Evolutionary conservation across 306 rosid species (phyloP), one percentile per base, ranked within the genome.

Genomic region (Prunus campanulata): DNA sequence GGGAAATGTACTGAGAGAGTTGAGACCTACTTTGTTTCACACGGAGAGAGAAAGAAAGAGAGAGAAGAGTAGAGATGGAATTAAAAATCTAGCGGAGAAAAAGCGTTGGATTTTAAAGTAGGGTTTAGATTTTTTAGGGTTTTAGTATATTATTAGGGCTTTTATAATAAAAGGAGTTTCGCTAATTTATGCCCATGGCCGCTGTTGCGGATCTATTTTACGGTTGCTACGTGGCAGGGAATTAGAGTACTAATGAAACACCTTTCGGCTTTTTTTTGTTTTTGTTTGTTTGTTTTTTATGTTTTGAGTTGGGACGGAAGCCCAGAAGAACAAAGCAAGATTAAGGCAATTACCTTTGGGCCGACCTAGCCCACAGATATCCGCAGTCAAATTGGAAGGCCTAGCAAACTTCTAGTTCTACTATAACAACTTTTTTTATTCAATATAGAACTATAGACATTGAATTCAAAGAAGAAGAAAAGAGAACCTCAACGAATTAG

Each of bases 121-220:
- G 76, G 76, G 76, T 72, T 72, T 72, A 4, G 49, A 52, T 70
- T n/a, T 70, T 52, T 30, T 72, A 72, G 76, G 76, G 76, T 56
- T 72, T 39, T 65, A 18, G 69, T 65, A 3, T 18, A 3, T 18
- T 18, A n/a, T 3, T 39, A 42, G 15, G 49, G 10, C 3, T 25
- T 29, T 62, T 62, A 62, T 29, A 29, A 27, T 25, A 60, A 25
- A 60, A 60, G 30, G 65, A 60, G 65, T 30, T 62, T 15, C 20
- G 29, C 44, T 15, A 62, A 62, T 62, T 61, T 62, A 39, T 6
- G n/a, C n/a, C 20, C 3, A 62, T 6, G 30, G 9, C 35, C 30
- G 19, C 30, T 24, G 35, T 13, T 59, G 66, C 9, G 65, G 18
- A 12, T 60, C 65, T 25, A 24, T 10, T 10, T 56, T 20, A 20